Conservation (phyloP, 176 grass and related monocot species). For the Zea mays region DNA sequence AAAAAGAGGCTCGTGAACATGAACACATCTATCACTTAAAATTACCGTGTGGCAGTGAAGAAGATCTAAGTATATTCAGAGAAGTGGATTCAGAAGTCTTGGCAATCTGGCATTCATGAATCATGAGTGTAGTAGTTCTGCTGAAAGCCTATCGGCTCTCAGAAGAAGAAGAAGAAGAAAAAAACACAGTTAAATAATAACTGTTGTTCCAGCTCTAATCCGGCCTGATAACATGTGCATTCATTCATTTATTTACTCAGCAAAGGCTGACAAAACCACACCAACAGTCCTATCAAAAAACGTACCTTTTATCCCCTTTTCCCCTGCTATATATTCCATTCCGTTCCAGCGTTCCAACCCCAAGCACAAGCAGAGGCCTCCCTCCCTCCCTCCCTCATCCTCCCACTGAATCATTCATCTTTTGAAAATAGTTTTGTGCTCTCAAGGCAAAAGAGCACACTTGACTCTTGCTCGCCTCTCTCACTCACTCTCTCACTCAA, state of each 20-base stretch:
- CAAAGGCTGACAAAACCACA: conserved; percentile 24
- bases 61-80: background rate
- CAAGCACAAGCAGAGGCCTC: conserved; percentile 31
- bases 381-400: conserved; percentile 14
- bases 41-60: background rate
- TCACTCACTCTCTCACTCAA: background rate
- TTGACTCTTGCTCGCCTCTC: conserved; percentile 43
- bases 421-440: conserved; percentile 43
- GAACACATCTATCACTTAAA: background rate
- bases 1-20: background rate
- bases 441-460: conserved; percentile 63
- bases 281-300: conserved; percentile 45
- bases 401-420: conserved; percentile 47
- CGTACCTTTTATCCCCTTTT: conserved; percentile 48
- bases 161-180: conserved; percentile 10
- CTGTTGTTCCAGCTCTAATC: conserved; percentile 8
- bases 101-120: background rate
- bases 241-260: background rate
- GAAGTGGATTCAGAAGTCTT: background rate
- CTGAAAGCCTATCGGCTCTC: conserved; percentile 11
- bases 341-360: background rate
- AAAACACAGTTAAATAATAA: background rate
- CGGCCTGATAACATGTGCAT: conserved; percentile 8
- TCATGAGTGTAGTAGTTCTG: background rate
- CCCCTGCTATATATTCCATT: conserved; percentile 34